phyloP scores from a whole-genome alignment of 179 eudicot species.

The Silene vulgaris region DNA sequence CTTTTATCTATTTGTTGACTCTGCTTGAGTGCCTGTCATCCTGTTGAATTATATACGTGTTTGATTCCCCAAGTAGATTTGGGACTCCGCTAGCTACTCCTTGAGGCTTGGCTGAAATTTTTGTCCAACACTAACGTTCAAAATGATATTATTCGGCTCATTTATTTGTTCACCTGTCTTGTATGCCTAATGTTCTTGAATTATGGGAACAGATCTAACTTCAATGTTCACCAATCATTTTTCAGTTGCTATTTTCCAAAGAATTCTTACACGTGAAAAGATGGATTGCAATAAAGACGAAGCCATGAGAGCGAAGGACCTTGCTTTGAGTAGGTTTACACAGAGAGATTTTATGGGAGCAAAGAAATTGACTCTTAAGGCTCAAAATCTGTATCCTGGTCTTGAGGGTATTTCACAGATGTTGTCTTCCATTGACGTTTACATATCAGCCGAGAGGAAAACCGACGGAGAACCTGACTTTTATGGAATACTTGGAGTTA shows the following conservation, averaged over 20 bases:
- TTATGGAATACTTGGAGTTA: slow-evolving; percentile 40
- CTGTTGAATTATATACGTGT: too few species aligned
- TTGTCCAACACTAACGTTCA: not conserved
- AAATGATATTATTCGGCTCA: not conserved
- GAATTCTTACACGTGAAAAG: slow-evolving; percentile 15
- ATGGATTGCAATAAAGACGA: slow-evolving; percentile 52
- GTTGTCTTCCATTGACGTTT: slow-evolving; percentile 30
- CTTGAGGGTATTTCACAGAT: slow-evolving; percentile 40
- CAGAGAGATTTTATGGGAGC: slow-evolving; percentile 33
- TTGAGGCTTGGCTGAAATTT: too few species aligned
- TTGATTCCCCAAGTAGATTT: too few species aligned
- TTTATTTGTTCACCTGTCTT: not conserved
- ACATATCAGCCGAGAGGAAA: slow-evolving; percentile 23
- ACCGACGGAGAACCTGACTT: slow-evolving; percentile 33
- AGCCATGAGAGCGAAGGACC: slow-evolving; percentile 40
- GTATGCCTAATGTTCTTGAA: not conserved
- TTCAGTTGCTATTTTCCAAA: slow-evolving; percentile 20
- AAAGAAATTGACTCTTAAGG: slow-evolving; percentile 38
- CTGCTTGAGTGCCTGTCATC: too few species aligned
- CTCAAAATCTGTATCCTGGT: slow-evolving; percentile 32
- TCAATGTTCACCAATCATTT: not conserved
- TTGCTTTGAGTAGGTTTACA: slow-evolving; percentile 30
- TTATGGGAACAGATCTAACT: not conserved
- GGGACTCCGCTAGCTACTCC: too few species aligned
- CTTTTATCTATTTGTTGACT: too few species aligned